Evolutionary conservation across 106 monocot genomes (phyloP).

Genomic region (Vanilla planifolia): DNA sequence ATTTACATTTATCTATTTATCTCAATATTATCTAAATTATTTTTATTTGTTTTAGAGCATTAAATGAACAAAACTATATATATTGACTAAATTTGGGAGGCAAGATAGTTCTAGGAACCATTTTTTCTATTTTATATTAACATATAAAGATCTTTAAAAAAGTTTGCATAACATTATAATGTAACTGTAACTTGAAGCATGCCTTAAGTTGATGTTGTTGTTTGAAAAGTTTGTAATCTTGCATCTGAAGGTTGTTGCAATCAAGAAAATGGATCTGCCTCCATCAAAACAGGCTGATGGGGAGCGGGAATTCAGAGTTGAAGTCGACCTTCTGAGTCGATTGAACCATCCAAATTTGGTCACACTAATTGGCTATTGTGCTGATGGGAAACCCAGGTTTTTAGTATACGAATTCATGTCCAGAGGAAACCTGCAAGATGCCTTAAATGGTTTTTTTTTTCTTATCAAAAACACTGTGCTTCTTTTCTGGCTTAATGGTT

Average conservation of each 20-base stretch:
- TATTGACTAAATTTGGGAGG: too few relatives aligned
- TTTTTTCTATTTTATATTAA: too few relatives aligned
- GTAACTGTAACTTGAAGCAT: too few relatives aligned
- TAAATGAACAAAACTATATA: too few relatives aligned
- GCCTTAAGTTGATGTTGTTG: too few relatives aligned
- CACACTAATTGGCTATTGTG: constrained; percentile 85
- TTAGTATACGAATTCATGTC: constrained; percentile 84
- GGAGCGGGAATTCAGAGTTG: constrained; percentile 81
- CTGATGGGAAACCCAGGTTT: constrained; percentile 75
- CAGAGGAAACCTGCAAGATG: constrained; percentile 72
- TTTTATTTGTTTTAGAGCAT: too few relatives aligned
- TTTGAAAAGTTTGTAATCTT: too few relatives aligned
- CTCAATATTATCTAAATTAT: too few relatives aligned
- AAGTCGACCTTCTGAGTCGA: constrained; percentile 75
- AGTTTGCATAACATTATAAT: too few relatives aligned
- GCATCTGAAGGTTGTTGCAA: constrained; percentile 75
- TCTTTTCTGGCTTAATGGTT: background rate
- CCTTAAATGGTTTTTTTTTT: constrained; percentile 50
- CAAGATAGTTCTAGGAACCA: too few relatives aligned
- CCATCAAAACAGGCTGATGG: constrained; percentile 64
- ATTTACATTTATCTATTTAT: too few relatives aligned
- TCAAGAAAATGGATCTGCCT: constrained; percentile 81
- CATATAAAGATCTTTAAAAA: too few relatives aligned
- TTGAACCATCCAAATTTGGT: constrained; percentile 69
- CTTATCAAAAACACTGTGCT: background rate